Evolutionary conservation across 345 rosid species (phyloP).

Genomic region (Cardamine chenopodiifolia): DNA sequence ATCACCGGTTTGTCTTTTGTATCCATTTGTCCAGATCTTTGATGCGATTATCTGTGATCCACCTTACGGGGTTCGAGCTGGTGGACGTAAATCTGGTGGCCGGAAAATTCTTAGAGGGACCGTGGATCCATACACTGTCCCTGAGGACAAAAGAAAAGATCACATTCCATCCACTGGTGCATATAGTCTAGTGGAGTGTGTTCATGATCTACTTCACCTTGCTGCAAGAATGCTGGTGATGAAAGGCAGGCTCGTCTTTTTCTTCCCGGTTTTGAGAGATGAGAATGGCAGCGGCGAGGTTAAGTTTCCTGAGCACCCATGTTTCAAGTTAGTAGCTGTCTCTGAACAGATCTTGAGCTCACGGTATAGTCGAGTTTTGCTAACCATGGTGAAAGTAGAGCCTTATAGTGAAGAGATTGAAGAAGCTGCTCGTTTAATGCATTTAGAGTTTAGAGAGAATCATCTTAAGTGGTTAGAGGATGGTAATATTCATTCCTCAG

Average conservation of each 20-base stretch:
- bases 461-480: constrained; percentile 90
- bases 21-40: constrained; percentile 55
- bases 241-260: constrained; percentile 90
- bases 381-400: constrained; percentile 80
- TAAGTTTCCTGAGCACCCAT: constrained; percentile 75
- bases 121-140: constrained; percentile 81
- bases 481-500: constrained; percentile 83
- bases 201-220: constrained; percentile 86
- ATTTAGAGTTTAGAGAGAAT: constrained; percentile 83
- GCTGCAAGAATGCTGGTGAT: constrained; percentile 86
- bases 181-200: constrained; percentile 85
- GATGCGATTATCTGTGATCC: constrained; percentile 95
- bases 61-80: constrained; percentile 96
- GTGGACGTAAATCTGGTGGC: constrained; percentile 96
- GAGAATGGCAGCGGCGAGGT: constrained; percentile 48
- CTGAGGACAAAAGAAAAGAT: constrained; percentile 87
- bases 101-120: constrained; percentile 84
- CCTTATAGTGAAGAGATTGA: constrained; percentile 62
- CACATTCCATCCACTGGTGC: constrained; percentile 95
- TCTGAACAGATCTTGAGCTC: constrained; percentile 94
- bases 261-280: constrained; percentile 81
- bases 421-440: constrained; percentile 64
- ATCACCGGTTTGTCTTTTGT: background rate
- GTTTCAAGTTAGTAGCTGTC: constrained; percentile 68
- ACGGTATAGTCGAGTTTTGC: constrained; percentile 73